Conservation (phyloP, 2,329 filamentous ascomycete genomes). For the Fusarium protoensiforme region DNA sequence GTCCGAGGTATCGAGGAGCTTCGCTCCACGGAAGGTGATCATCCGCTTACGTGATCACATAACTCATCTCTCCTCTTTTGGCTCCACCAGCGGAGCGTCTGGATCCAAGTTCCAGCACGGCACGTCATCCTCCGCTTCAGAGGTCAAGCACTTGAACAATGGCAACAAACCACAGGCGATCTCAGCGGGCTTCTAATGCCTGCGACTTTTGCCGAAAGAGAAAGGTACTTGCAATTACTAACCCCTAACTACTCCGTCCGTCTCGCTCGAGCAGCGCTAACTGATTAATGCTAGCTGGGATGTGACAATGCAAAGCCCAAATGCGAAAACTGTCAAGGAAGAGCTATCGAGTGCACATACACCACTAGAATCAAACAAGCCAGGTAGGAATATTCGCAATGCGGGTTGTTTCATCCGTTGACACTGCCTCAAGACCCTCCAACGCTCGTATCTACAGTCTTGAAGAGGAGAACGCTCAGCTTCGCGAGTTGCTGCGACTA, state of each 20-base stretch:
- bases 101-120: neutral
- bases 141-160: neutral
- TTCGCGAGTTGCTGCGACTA: conserved; percentile 44
- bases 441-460: conserved; percentile 48
- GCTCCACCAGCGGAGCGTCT: neutral
- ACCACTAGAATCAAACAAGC: conserved; percentile 7
- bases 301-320: conserved; percentile 34
- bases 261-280: neutral
- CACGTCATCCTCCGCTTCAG: neutral
- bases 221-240: conserved; percentile 15
- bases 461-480: conserved; percentile 50
- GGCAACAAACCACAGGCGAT: neutral
- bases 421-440: conserved; percentile 2
- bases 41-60: conserved; percentile 7
- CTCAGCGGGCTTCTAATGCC: conserved; percentile 8
- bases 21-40: neutral
- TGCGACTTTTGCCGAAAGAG: conserved; percentile 38
- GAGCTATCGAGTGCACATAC: conserved; percentile 21
- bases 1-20: no score
- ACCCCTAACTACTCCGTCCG: no score
- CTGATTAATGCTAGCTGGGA: conserved; percentile 6
- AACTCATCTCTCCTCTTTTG: fast-evolving
- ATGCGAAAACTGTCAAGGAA: conserved; percentile 29
- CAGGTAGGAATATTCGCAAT: neutral
- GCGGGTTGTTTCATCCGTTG: fast-evolving